Evolutionary conservation across 345 rosid species (phyloP).

Genomic region (Angophora floribunda): DNA sequence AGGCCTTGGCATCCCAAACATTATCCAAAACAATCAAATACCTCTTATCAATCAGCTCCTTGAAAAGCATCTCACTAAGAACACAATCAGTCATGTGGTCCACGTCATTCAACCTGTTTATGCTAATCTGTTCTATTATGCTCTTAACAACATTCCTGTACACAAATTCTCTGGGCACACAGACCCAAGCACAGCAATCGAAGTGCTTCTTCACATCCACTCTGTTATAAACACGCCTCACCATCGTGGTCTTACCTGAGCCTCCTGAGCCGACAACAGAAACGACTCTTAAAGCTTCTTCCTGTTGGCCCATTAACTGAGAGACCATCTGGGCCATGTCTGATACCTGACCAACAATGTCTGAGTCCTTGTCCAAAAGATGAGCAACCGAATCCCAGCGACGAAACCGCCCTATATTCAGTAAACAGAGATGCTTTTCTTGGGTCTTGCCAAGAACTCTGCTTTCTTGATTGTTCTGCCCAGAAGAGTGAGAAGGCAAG

Average conservation of each 20-base stretch:
- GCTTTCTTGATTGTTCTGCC: background rate
- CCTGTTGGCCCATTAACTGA: background rate
- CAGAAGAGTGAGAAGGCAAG: background rate
- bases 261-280: constrained; percentile 17
- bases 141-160: background rate
- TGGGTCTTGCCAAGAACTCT: background rate
- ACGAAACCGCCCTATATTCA: background rate
- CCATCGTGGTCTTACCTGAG: constrained; percentile 23
- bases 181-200: constrained; percentile 11
- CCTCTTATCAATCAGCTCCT: background rate
- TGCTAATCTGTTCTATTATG: background rate
- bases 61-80: background rate
- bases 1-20: background rate
- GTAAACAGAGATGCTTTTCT: background rate
- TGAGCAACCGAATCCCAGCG: background rate
- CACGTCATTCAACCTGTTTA: background rate
- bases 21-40: constrained; percentile 5
- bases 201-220: background rate
- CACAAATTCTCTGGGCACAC: background rate
- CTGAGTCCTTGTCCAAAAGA: background rate
- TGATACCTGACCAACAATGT: background rate
- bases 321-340: background rate
- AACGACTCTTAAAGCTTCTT: background rate
- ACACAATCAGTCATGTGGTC: background rate
- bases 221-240: constrained; percentile 5